Percentiles rank a stretch among this genome's conserved stretches.
Evolutionary conservation across 495 filamentous ascomycete species (phyloP).

Genomic region (Astrothelium macrocarpum): DNA sequence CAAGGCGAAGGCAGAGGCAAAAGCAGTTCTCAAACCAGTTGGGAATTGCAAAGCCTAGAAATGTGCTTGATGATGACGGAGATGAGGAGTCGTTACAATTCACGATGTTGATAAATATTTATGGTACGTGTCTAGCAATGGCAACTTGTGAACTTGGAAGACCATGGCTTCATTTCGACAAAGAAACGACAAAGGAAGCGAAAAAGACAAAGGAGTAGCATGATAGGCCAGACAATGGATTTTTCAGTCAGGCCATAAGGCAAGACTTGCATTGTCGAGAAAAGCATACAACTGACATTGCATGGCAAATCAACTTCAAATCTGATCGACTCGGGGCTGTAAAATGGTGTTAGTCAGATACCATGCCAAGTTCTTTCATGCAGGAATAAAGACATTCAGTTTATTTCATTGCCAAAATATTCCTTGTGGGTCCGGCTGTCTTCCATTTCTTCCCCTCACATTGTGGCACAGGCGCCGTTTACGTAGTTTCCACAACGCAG

Average conservation of each 20-base stretch:
- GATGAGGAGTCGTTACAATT: neutral
- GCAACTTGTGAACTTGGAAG: neutral
- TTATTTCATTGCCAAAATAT: neutral
- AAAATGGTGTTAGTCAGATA: too few relatives aligned
- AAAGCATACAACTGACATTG: too few relatives aligned
- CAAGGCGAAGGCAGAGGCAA: too few relatives aligned
- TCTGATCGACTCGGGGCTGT: too few relatives aligned
- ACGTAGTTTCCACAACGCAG: neutral
- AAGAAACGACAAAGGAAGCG: neutral
- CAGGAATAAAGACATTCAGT: too few relatives aligned
- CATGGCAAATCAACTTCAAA: too few relatives aligned
- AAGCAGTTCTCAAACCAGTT: neutral
- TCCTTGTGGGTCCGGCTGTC: too few relatives aligned
- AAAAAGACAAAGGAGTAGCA: neutral
- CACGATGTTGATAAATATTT: neutral
- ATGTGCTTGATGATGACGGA: neutral
- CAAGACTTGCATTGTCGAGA: too few relatives aligned
- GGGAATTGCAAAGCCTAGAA: neutral
- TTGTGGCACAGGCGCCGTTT: neutral
- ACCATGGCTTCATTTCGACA: neutral
- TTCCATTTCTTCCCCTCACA: neutral
- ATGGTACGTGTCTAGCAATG: neutral
- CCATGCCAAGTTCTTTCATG: too few relatives aligned
- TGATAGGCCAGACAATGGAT: neutral
- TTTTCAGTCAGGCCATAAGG: too few relatives aligned